Base-by-base conservation (phyloP, 352 stramenopile species). In the Pythium vanterpoolii region DNA sequence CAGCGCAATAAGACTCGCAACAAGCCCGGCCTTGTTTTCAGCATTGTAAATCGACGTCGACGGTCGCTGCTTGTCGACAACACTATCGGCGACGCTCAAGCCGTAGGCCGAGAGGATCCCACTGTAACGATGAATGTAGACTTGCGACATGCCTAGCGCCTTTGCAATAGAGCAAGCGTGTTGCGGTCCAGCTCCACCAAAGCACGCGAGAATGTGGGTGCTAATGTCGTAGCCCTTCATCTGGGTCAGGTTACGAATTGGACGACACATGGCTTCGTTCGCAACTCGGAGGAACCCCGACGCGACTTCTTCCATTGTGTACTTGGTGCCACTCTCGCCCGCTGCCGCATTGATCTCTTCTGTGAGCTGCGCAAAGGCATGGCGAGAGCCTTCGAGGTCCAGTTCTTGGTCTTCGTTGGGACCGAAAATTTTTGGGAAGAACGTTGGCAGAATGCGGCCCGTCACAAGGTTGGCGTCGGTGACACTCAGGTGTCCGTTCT, bases 201-300 rank as follows among this genome's bases (percentile, higher is more conserved):
- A 99, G 72, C 95, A 99, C 24, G 96, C 95, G 30, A 99, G 72
- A 43, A 95, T 86, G 69, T 99, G 96, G 4, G 83, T 98, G 31
- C 87, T 98, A 45, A 99, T 97, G 68, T 99, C 96, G 77, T 97
- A 98, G 1, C 96, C 97, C 55, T 97, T 97, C 90, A 99, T 99
- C 74, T 96, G 86, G 24, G 97, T 99, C 40, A 99, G 73, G 69
- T 99, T 99, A 36, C 97, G 92, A 71, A 99, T 99, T 0, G 97
- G 97, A n/a, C 97, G 92, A 66, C 97, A 99, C 97, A 99, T 99
- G 3, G 97, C 96, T 72, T 99, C 97, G 72, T 99, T 99, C 21
- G 97, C 97, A 18, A 99, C 96, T 26, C 96, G 83, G 40, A 99
- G 72, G 63, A 99, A 99, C 7, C 97, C 97, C 50, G 92, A 99